Base-by-base conservation (phyloP, 2,329 filamentous ascomycete genomes). In the Nectriaceae sp. region DNA sequence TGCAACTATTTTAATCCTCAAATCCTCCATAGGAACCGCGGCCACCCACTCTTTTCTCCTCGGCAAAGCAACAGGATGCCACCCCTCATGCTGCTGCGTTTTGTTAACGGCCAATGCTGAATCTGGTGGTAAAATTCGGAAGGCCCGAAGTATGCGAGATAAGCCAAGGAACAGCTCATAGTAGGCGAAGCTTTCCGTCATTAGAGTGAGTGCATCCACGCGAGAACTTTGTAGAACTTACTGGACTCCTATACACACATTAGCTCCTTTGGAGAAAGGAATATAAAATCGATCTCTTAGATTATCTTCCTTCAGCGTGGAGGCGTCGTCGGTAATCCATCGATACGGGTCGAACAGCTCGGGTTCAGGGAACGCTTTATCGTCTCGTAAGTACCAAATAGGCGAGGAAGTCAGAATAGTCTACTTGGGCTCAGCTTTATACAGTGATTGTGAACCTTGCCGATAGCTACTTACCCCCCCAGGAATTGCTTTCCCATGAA, bases 331-430 rank as follows among this genome's bases (percentile, higher is more conserved):
- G 4, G 50, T 42, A 4, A 65, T 36, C 63, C 61, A 65, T 21
- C 64, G 51, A 22, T 58, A 59, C 3, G 63, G 64, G 26, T 64
- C 46, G 20, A 56, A 66, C 1, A 56, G 15, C 8, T 59, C 38
- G 4, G 64, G 60, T 2, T 37, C 45, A 2, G 61, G 64, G 20
- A 61, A 66, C 1, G 59, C 63, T 19, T 38, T 47, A 37, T 62
- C 54, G 22, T 66, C 61, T 16, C 56, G 56, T 2, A 65, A 49
- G 20, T 65, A 66, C 63, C 62, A 66, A 15, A 63, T 61, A 5
- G 62, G 64, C 0, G 60, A 65, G 2, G 61, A 65, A 4, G 57
- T 63, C 11, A 66, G 44, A 2, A 62, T 47, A 13, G 59, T 65
- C 57, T 63, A 11, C 11, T 6, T n/a, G n/a, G n/a, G n/a, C n/a